Percentiles rank a stretch among this genome's conserved stretches.
Evolutionary conservation across 306 rosid species (phyloP).

Genomic region (Medicago ruthenica): DNA sequence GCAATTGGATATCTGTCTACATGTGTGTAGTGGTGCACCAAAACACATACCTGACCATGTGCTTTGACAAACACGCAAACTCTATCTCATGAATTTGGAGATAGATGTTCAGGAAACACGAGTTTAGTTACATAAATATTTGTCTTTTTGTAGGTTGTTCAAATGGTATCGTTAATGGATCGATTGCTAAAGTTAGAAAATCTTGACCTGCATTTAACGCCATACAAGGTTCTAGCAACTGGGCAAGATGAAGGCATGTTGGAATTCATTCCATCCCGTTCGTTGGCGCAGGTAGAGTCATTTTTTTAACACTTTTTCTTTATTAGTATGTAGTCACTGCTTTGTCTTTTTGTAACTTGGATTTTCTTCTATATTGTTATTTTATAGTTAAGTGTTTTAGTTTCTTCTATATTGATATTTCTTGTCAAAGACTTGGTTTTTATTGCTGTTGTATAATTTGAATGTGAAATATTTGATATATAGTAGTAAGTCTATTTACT

Average conservation of each 20-base stretch:
- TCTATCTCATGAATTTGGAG: constrained; percentile 16
- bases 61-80: background rate
- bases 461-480: background rate
- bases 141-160: constrained; percentile 78
- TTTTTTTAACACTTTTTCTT: constrained; percentile 23
- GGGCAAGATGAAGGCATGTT: constrained; percentile 99
- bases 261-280: constrained; percentile 91
- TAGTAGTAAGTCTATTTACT: constrained; percentile 30
- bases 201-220: constrained; percentile 92
- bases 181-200: constrained; percentile 91
- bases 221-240: constrained; percentile 93
- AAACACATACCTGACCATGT: constrained; percentile 11
- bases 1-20: constrained; percentile 10
- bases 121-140: constrained; percentile 41
- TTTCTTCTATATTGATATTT: no score
- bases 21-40: constrained; percentile 11
- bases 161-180: constrained; percentile 98
- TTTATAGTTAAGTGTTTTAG: no score
- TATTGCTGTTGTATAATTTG: background rate
- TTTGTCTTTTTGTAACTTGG: constrained; percentile 19
- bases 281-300: constrained; percentile 76
- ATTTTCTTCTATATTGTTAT: constrained; percentile 23
- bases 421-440: background rate
- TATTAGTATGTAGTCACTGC: constrained; percentile 28
- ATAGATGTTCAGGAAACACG: constrained; percentile 27